Evolutionary conservation across 257 asterid species (phyloP).

Genomic region (Primulina huaijiensis): DNA sequence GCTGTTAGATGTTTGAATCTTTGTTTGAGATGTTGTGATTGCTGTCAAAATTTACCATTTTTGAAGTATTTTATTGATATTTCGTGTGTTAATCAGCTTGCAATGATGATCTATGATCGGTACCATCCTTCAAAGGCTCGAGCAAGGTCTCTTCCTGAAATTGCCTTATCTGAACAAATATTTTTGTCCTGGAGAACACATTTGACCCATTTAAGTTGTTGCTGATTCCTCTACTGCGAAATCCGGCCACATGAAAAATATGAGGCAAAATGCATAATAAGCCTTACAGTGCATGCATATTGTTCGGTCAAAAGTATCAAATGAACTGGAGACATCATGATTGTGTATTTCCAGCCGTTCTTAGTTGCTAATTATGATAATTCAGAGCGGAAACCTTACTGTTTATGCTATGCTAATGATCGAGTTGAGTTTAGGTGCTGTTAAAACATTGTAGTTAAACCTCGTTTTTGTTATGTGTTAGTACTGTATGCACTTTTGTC

Average conservation of each 20-base stretch:
- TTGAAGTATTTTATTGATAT: conserved; percentile 30
- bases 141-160: conserved; percentile 36
- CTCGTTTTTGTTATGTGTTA: conserved; percentile 1
- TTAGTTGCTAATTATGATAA: neutral
- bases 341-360: conserved; percentile 12
- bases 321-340: neutral
- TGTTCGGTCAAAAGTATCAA: neutral
- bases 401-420: neutral
- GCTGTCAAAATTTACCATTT: conserved; percentile 1
- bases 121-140: conserved; percentile 36
- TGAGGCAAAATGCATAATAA: conserved; percentile 3
- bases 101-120: conserved; percentile 54
- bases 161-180: conserved; percentile 25
- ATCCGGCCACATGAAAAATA: conserved; percentile 2
- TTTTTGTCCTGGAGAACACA: conserved; percentile 19
- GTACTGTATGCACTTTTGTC: neutral
- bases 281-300: neutral
- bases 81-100: conserved; percentile 48
- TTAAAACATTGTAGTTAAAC: neutral
- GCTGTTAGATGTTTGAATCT: conserved; percentile 7
- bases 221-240: neutral
- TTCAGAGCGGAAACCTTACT: neutral
- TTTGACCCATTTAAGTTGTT: conserved; percentile 11
- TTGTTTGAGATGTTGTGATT: neutral
- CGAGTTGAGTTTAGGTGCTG: conserved; percentile 4